Evolutionary conservation across 1,284 basidiomycete species (phyloP), one percentile per base, ranked within the genome.

Genomic region (Ustilago loliicola): DNA sequence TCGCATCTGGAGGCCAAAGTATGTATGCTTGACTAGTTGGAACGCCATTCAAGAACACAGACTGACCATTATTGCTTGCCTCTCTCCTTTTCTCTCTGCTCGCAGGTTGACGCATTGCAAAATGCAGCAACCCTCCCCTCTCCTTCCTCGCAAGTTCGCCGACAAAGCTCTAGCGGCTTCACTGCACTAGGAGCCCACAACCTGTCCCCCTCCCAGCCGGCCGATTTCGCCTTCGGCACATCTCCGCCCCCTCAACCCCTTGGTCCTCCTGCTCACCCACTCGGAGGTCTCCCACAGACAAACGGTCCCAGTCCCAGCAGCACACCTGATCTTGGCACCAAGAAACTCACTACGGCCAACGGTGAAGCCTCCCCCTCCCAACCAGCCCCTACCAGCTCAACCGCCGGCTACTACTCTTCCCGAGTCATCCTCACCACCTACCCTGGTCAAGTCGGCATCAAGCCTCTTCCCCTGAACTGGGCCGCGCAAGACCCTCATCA

Each of bases 391-490:
- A 51, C 61, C 29, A 65, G 54, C 68, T 71, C 76, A 19, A 74
- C 67, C 6, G 58, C 62, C 9, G 76, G 72, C 59, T 78, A 78
- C 56, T 79, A 80, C 58, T 72, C 71, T 8, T 72, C 68, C 5
- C 62, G 77, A 23, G 80, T 84, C 56, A 83, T 84, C 56, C 67
- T 84, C 17, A 79, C 83, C 21, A 82, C 83, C 32, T 81, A 84
- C 53, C 83, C 83, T 2, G 80, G 80, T 4, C 83, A 84, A 57
- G 76, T 74, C 21, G 71, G 77, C n/a, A 92, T 93, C 85, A 89
- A 90, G 67, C 95, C 96, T 0, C 90, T 91, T 82, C 91, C 92
- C 0, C 89, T 98, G 45, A 87, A 89, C 29, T 98, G 96, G 95
- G 95, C 94, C 45, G 93, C 92, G 0, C 72, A 89, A 0, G 89